These are phyloP conservation scores for Peronospora belbahrii DNA, from an alignment of 352 stramenopile species.

Conservation along the genomic window DNA sequence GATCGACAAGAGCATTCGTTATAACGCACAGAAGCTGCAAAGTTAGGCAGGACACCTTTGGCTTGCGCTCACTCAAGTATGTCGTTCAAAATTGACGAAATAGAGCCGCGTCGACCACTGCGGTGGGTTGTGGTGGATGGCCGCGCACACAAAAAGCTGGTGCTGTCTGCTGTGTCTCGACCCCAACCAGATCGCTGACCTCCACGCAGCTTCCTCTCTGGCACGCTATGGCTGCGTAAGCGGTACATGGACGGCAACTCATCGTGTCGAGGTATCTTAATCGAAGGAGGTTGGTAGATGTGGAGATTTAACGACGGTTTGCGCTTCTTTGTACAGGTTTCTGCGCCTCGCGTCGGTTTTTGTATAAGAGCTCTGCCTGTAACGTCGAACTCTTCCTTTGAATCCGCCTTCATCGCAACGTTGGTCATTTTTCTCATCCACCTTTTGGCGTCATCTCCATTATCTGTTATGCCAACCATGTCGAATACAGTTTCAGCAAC, in stretches of 20 bases:
- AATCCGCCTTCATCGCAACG: slow-evolving; percentile 4
- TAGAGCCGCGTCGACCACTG: slow-evolving; percentile 53
- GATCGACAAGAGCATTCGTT: too few relatives aligned
- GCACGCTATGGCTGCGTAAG: slow-evolving; percentile 37
- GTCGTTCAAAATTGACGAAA: slow-evolving; percentile 67
- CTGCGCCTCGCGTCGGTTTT: slow-evolving; percentile 2
- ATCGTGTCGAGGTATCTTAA: slow-evolving; percentile 55
- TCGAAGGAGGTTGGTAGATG: slow-evolving; percentile 37
- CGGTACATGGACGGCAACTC: slow-evolving; percentile 29
- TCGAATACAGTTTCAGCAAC: slow-evolving; percentile 10
- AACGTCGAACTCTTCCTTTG: neutral
- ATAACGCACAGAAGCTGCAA: too few relatives aligned
- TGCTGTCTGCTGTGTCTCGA: slow-evolving; percentile 4
- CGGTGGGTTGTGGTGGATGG: slow-evolving; percentile 51
- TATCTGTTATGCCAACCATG: slow-evolving; percentile 9
- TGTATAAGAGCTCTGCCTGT: neutral
- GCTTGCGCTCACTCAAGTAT: slow-evolving; percentile 25
- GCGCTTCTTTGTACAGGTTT: slow-evolving; percentile 24
- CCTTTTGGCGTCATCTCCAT: slow-evolving; percentile 8
- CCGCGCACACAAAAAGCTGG: slow-evolving; percentile 13
- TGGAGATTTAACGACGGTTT: slow-evolving; percentile 23
- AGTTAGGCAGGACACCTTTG: neutral
- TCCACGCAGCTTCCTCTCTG: slow-evolving; percentile 24
- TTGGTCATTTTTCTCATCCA: slow-evolving; percentile 19
- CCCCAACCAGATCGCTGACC: slow-evolving; percentile 17